phyloP scores from a whole-genome alignment of 1,284 basidiomycete species.

The Apiotrichum montevideense region DNA sequence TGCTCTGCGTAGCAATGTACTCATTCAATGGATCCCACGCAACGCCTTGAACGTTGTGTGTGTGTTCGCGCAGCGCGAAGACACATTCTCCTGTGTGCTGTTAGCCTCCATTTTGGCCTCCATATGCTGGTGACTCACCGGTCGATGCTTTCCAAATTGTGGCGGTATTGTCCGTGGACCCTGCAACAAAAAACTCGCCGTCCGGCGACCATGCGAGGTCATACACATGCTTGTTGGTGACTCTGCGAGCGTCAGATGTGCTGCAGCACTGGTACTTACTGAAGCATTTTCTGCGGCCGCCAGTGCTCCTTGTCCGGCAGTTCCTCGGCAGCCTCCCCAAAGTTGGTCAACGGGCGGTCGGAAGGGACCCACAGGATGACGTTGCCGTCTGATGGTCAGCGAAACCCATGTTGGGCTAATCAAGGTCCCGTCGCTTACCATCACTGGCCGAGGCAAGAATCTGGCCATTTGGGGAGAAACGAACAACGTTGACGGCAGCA shows the following conservation, averaged over 20 bases:
- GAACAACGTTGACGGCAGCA: constrained; percentile 90
- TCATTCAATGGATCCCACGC: constrained; percentile 94
- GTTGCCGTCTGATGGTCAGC: constrained; percentile 71
- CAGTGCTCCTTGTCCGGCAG: constrained; percentile 89
- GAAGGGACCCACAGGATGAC: constrained; percentile 91
- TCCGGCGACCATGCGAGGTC: constrained; percentile 96
- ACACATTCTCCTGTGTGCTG: constrained; percentile 38
- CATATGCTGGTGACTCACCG: constrained; percentile 22
- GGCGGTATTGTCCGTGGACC: constrained; percentile 93
- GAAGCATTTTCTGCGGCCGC: constrained; percentile 82
- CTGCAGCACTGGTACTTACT: constrained; percentile 51
- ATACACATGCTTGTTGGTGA: constrained; percentile 87
- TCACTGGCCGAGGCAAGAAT: constrained; percentile 89
- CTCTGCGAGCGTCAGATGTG: constrained; percentile 25
- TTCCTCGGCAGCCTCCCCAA: constrained; percentile 77
- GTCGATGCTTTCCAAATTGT: constrained; percentile 44
- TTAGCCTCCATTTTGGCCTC: constrained; percentile 4
- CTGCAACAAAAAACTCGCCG: constrained; percentile 86
- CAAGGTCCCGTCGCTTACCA: constrained; percentile 54
- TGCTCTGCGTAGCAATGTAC: constrained; percentile 89
- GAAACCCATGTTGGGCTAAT: not conserved
- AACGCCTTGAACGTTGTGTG: constrained; percentile 91
- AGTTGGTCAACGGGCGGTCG: constrained; percentile 64
- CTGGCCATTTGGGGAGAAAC: constrained; percentile 94
- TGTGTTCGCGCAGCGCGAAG: constrained; percentile 59